These are phyloP conservation scores for Euphrasia arctica DNA, from an alignment of 305 asterid genomes.

Conservation along the genomic window DNA sequence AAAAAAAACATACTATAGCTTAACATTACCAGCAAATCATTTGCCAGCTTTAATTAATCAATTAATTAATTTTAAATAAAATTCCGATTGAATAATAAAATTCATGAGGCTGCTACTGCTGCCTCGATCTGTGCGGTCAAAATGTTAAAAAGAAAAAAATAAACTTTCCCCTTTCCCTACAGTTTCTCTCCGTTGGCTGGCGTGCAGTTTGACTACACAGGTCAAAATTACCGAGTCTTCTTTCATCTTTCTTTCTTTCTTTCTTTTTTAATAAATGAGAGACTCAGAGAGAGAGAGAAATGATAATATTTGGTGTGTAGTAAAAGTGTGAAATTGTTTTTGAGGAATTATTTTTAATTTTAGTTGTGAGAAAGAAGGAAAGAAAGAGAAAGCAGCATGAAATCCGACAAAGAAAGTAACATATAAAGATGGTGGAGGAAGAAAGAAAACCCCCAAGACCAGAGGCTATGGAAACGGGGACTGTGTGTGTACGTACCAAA, in stretches of 20 bases:
- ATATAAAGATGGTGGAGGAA: conserved; percentile 82
- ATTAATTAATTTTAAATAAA: conserved; percentile 28
- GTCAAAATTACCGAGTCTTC: conserved; percentile 26
- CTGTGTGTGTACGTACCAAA: conserved; percentile 7
- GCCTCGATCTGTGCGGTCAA: conserved; percentile 88
- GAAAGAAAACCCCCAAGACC: conserved; percentile 70
- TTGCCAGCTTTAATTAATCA: conserved; percentile 32
- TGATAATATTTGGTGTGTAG: neutral
- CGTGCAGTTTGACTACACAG: conserved; percentile 44
- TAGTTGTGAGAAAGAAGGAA: neutral
- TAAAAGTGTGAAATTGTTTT: too few species aligned
- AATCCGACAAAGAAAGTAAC: conserved; percentile 21
- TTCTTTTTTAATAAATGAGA: neutral
- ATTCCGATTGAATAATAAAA: too few species aligned
- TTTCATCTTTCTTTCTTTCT: conserved; percentile 23
- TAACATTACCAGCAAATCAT: too few species aligned
- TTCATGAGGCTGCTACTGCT: neutral
- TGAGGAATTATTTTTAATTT: too few species aligned
- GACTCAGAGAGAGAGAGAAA: neutral
- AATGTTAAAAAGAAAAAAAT: conserved; percentile 15
- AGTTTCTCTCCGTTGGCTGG: conserved; percentile 34
- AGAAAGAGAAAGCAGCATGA: neutral
- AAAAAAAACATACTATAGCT: conserved; percentile 15
- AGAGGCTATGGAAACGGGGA: conserved; percentile 84
- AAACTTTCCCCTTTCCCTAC: conserved; percentile 22